These are phyloP conservation scores for Toxoplasma gondii DNA, from an alignment of 169 alveolate genomes.

Conservation along the genomic window DNA sequence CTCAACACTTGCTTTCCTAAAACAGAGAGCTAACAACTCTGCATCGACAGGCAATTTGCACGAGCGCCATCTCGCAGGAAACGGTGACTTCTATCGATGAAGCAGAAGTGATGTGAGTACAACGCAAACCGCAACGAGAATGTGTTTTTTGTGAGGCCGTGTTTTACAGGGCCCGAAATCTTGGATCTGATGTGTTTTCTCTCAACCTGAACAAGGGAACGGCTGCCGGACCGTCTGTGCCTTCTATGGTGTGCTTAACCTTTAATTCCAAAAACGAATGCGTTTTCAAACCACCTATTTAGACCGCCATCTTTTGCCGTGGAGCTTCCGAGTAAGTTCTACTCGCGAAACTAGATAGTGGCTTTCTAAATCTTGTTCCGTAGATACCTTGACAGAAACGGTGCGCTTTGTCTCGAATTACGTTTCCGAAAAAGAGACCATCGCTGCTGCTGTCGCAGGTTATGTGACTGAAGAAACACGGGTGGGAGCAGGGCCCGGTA, in stretches of 20 bases:
- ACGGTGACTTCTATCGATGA: slow-evolving; percentile 29
- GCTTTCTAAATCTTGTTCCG: background rate
- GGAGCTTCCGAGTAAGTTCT: slow-evolving; percentile 32
- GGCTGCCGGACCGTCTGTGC: slow-evolving; percentile 30
- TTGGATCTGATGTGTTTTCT: background rate
- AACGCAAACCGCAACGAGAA: background rate
- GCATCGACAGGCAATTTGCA: slow-evolving; percentile 2
- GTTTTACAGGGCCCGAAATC: background rate
- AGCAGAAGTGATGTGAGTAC: background rate
- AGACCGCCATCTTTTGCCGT: slow-evolving; percentile 24
- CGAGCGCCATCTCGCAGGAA: background rate
- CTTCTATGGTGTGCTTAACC: slow-evolving; percentile 6
- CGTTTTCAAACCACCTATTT: background rate
- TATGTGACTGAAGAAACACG: background rate
- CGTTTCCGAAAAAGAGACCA: background rate
- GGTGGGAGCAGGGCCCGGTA: background rate
- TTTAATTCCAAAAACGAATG: background rate
- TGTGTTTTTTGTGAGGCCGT: background rate
- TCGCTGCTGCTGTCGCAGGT: background rate
- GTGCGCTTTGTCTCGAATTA: background rate
- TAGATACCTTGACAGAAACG: slow-evolving; percentile 35
- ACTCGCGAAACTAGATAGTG: background rate
- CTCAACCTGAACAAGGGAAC: slow-evolving; percentile 18
- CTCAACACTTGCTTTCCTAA: background rate
- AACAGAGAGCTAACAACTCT: background rate